Base-by-base conservation (phyloP, 306 rosid species). In the Lablab purpureus region DNA sequence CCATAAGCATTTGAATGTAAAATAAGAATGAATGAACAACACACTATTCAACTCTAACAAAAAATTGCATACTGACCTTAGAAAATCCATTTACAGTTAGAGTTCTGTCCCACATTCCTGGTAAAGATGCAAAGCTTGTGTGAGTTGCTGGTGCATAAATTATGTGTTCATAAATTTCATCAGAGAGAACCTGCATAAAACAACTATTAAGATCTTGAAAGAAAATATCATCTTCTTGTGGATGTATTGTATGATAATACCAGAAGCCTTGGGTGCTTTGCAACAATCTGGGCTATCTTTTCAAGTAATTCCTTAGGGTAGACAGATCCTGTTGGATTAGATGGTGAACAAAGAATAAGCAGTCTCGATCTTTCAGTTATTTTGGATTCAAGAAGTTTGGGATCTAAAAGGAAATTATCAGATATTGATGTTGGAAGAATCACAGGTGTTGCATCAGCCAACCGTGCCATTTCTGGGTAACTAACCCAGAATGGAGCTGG, bases 401-500 rank as follows among this genome's bases (percentile, higher is more conserved):
- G 94, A 81, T 96, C 98, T 83, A 96, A 75, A 14, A 93, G 92
- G 84, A 96, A 96, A 78, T 93, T 73, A 21, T 90, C 76, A 0
- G 93, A 89, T 69, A 96, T 90, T 41, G 72, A 19, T 0, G 98
- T 90, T 1, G 93, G 90, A 72, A 96, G 91, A 90, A 93, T 90
- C 74, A 93, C 99, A 27, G 99, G 98, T 21, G 87, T 89, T 62
- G 98, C 99, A 75, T 96, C 98, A 45, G 99, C 98, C 88, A 93
- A 49, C 86, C 96, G 88, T 65, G 97, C 97, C 87, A 96, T 91
- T 83, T 96, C 99, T 7, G 99, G 99, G 84, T 96, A 96, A 85
- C 99, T 93, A 84, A 96, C 99, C 86, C 86, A 96, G 81, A 79
- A 96, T 80, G 99, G 99, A 76, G 94, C 99, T 7, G 99, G 99